Base-by-base conservation (phyloP, 1,284 basidiomycete genomes). In the Tilletia horrida region DNA sequence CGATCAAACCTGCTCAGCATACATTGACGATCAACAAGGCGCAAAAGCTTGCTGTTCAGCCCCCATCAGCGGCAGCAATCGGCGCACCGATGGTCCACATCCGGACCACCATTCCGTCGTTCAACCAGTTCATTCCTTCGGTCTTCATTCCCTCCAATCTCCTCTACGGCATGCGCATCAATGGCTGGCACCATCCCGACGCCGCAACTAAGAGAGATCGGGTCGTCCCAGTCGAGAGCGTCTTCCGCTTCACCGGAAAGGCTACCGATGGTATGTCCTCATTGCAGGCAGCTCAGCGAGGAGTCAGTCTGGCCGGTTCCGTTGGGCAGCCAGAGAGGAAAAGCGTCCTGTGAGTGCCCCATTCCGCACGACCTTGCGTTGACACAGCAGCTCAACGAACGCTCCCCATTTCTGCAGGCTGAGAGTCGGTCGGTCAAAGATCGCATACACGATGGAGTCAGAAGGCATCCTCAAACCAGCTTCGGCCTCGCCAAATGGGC, bases 371-470 rank as follows among this genome's bases (percentile, higher is more conserved):
- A 68, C 62, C 31, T 61, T 63, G n/a, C 45, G 65, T 29, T 63
- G 55, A 25, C 63, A 63, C 1, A 69, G 71, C 18, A 67, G 70
- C 2, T 73, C 70, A 18, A 71, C 70, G 21, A 66, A 11, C 35
- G 35, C 11, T 40, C 11, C 11, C 35, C 11, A 6, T 11, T 11
- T 11, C 35, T 40, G 7, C 50, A 52, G 50, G 40, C 50, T 74
- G 45, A 62, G 72, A 18, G 71, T 71, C 25, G 71, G 72, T 42
- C 65, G 68, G 16, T 66, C 65, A 35, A 66, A 66, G 1, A 69
- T 71, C 40, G 71, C 71, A 44, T 74, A 72, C 48, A 70, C 71
- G 50, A 69, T 74, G 35, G 73, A 74, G 27, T 69, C 73, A 3
- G 71, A 71, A 29, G 71, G 71, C 16, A 50, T 64, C 67, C 61